Evolutionary conservation across 345 rosid genomes (phyloP).

Genomic region (Barbarea vulgaris): DNA sequence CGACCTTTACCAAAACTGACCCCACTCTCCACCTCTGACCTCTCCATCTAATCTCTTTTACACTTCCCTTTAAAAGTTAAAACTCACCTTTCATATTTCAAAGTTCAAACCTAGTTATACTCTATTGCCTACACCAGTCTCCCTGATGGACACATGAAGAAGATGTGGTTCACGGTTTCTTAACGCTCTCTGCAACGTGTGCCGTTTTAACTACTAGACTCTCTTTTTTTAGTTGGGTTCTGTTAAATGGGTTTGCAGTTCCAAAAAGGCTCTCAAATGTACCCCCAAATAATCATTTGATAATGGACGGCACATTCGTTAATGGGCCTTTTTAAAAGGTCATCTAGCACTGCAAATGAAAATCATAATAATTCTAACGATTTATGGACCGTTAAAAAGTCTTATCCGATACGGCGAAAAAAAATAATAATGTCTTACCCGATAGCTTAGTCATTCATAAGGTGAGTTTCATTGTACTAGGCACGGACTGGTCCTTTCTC

Average conservation of each 20-base stretch:
- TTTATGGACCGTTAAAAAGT: not conserved
- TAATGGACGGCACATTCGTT: not conserved
- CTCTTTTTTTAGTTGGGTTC: not conserved
- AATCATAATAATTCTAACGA: not conserved
- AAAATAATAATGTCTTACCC: too few species aligned
- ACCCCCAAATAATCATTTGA: not conserved
- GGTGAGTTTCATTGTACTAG: slow-evolving; percentile 8
- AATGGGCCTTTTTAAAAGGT: not conserved
- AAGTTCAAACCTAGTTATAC: not conserved
- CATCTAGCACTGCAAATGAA: not conserved
- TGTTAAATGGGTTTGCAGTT: not conserved
- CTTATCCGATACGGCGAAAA: too few species aligned
- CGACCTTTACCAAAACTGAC: slow-evolving; percentile 1
- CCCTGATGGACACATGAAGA: not conserved
- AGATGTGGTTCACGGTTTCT: slow-evolving; percentile 7
- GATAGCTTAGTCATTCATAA: too few species aligned
- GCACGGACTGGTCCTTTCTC: slow-evolving; percentile 7
- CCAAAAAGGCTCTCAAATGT: not conserved
- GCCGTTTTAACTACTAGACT: too few species aligned
- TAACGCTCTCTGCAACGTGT: not conserved
- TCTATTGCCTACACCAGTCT: not conserved
- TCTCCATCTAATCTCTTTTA: not conserved
- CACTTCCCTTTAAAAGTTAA: slow-evolving; percentile 7
- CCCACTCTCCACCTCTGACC: not conserved
- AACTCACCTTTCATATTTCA: not conserved